Percentiles rank a stretch among this genome's conserved stretches.
phyloP scores from a whole-genome alignment of 2,329 filamentous ascomycete genomes.

The Endoconidiophora laricicola region DNA sequence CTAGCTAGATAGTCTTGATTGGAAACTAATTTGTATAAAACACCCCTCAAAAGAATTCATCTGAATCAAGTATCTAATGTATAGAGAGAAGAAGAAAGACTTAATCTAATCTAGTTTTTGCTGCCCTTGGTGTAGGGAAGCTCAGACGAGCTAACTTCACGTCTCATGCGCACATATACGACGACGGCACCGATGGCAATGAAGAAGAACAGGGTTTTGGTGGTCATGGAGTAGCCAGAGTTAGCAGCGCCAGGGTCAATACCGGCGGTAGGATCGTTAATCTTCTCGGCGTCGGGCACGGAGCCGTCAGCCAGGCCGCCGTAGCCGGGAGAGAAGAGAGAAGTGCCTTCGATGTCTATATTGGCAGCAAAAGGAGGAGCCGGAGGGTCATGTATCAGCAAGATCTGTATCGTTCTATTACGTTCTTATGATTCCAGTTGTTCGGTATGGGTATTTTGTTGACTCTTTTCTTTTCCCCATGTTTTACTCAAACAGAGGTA shows the following conservation, averaged over 20 bases:
- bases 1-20: no score
- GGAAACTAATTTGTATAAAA: background rate
- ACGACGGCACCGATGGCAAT: slow-evolving; percentile 10
- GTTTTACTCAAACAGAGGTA: no score
- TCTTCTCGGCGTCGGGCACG: slow-evolving; percentile 11
- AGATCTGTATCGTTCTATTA: background rate
- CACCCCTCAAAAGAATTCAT: background rate
- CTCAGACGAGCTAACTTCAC: background rate
- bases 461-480: no score
- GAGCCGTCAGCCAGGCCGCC: slow-evolving; percentile 10
- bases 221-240: slow-evolving; percentile 8
- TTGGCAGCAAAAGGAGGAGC: background rate
- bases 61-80: background rate
- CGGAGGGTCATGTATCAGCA: slow-evolving; percentile 8
- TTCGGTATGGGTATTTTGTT: no score
- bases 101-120: background rate
- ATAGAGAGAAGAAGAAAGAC: background rate
- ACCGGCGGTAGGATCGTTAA: slow-evolving; percentile 1
- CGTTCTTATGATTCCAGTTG: no score
- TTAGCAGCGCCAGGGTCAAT: background rate
- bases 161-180: slow-evolving; percentile 11
- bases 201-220: slow-evolving; percentile 11
- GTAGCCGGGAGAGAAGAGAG: slow-evolving; percentile 10
- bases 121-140: slow-evolving; percentile 5
- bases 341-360: slow-evolving; percentile 10